Percentiles rank a stretch among this genome's conserved stretches.
These are phyloP conservation scores for Pseudonitzschia pungens DNA, from an alignment of 108 stramenopile genomes.

Conservation along the genomic window DNA sequence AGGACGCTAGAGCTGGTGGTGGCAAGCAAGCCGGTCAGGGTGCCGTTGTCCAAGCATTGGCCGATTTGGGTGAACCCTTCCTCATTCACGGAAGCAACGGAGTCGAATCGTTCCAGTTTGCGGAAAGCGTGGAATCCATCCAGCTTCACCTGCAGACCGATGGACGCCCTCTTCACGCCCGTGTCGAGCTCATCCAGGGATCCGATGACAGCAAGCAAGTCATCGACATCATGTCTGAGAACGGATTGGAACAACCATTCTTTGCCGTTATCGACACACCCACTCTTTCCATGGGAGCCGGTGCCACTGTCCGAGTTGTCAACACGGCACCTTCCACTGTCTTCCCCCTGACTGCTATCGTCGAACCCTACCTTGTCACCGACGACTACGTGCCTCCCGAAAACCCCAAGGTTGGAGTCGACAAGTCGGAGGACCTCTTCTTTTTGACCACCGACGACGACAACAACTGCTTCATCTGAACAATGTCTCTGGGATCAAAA, in stretches of 20 bases:
- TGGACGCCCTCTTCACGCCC: conserved; percentile 62
- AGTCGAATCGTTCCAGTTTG: conserved; percentile 19
- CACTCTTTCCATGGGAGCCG: conserved; percentile 28
- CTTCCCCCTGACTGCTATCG: conserved; percentile 57
- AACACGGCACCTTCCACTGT: conserved; percentile 53
- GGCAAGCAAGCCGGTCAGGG: conserved; percentile 14
- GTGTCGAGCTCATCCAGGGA: conserved; percentile 58
- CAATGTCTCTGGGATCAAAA: neutral
- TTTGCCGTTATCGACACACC: conserved; percentile 62
- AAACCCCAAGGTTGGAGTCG: neutral
- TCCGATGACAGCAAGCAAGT: conserved; percentile 68
- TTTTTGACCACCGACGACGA: conserved; percentile 17
- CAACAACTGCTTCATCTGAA: neutral
- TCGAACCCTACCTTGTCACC: conserved; percentile 55
- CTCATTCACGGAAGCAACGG: conserved; percentile 1
- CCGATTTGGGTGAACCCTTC: conserved; percentile 6
- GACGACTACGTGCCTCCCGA: conserved; percentile 12
- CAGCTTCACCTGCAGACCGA: conserved; percentile 57
- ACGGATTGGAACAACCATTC: conserved; percentile 61
- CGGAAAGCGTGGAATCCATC: conserved; percentile 28
- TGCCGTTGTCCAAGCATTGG: conserved; percentile 7
- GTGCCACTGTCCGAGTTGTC: conserved; percentile 57
- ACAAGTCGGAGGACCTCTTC: conserved; percentile 1
- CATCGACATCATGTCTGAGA: conserved; percentile 58
- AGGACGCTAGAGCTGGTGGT: conserved; percentile 9